These are phyloP conservation scores for Phyllosticta citrichinensis DNA, from an alignment of 2,329 filamentous ascomycete species.

Conservation along the genomic window DNA sequence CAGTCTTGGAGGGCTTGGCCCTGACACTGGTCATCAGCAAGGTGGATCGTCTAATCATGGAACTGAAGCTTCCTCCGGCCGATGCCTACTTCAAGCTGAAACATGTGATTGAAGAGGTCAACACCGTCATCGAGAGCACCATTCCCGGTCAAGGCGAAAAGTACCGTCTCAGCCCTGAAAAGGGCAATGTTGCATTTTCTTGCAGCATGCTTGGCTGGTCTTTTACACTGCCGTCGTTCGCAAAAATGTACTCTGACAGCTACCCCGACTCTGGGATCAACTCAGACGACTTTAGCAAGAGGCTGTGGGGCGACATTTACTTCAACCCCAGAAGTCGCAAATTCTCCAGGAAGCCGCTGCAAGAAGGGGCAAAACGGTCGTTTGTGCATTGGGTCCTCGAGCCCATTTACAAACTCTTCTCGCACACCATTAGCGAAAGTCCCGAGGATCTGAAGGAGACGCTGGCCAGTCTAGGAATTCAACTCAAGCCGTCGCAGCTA, in stretches of 20 bases:
- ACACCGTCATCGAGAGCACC: slow-evolving; percentile 84
- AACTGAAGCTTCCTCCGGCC: slow-evolving; percentile 84
- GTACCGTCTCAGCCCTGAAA: slow-evolving; percentile 81
- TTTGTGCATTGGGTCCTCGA: slow-evolving; percentile 95
- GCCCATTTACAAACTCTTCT: slow-evolving; percentile 95
- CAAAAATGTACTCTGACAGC: slow-evolving; percentile 88
- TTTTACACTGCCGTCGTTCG: slow-evolving; percentile 88
- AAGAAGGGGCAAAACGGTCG: slow-evolving; percentile 69
- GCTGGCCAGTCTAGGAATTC: slow-evolving; percentile 68
- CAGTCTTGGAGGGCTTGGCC: slow-evolving; percentile 79
- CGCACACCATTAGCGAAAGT: slow-evolving; percentile 85
- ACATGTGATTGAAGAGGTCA: slow-evolving; percentile 97
- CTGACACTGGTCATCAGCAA: slow-evolving; percentile 92
- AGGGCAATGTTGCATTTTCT: slow-evolving; percentile 95
- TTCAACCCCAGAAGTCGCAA: slow-evolving; percentile 85
- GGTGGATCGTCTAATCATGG: slow-evolving; percentile 88
- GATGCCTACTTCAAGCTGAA: slow-evolving; percentile 99
- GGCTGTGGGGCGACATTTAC: slow-evolving; percentile 94
- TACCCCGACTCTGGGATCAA: slow-evolving; percentile 63
- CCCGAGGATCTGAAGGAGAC: slow-evolving; percentile 75
- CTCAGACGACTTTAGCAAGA: slow-evolving; percentile 67
- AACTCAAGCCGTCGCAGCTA: slow-evolving; percentile 84
- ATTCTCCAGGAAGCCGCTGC: slow-evolving; percentile 79
- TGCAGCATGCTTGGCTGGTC: slow-evolving; percentile 94
- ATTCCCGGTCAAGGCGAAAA: slow-evolving; percentile 71